These are phyloP conservation scores for Craspedostauros australis DNA, from an alignment of 108 stramenopile genomes.

Conservation along the genomic window DNA sequence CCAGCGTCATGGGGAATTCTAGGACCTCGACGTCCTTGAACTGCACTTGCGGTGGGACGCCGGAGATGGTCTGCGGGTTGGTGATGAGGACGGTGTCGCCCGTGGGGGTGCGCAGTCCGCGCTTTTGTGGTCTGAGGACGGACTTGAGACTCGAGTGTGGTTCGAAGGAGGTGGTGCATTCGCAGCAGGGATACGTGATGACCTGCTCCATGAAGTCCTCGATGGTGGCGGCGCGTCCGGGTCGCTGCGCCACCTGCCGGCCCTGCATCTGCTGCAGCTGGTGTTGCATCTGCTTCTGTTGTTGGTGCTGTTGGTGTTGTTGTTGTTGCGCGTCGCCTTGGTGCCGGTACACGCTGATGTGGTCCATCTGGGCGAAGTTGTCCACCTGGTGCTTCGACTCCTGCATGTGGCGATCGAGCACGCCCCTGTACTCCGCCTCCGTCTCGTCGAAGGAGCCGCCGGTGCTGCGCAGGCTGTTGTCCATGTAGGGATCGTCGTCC, in stretches of 20 bases:
- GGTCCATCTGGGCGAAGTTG: too few relatives aligned
- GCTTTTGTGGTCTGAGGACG: background rate
- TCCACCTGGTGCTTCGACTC: too few relatives aligned
- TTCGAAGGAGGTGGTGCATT: conserved; percentile 3
- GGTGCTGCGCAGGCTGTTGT: background rate
- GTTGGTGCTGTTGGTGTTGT: too few relatives aligned
- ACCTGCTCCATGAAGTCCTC: conserved; percentile 30
- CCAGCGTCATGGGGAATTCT: conserved; percentile 55
- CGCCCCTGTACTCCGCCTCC: conserved; percentile 24
- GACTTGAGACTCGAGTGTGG: background rate
- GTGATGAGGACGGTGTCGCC: too few relatives aligned
- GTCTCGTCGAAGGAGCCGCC: conserved; percentile 6
- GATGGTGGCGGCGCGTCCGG: conserved; percentile 12
- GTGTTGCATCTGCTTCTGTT: too few relatives aligned
- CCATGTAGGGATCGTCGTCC: background rate
- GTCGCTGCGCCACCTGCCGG: conserved; percentile 1
- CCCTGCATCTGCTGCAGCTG: conserved; percentile 14
- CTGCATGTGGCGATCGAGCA: conserved; percentile 17
- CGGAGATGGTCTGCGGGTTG: too few relatives aligned
- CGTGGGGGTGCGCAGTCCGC: background rate
- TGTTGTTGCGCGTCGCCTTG: too few relatives aligned
- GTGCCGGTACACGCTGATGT: too few relatives aligned
- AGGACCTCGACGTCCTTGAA: conserved; percentile 34
- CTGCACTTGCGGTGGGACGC: too few relatives aligned
- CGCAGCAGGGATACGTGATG: conserved; percentile 13